Base-by-base conservation (phyloP, 2,329 filamentous ascomycete genomes). In the Huntiella abstrusa region DNA sequence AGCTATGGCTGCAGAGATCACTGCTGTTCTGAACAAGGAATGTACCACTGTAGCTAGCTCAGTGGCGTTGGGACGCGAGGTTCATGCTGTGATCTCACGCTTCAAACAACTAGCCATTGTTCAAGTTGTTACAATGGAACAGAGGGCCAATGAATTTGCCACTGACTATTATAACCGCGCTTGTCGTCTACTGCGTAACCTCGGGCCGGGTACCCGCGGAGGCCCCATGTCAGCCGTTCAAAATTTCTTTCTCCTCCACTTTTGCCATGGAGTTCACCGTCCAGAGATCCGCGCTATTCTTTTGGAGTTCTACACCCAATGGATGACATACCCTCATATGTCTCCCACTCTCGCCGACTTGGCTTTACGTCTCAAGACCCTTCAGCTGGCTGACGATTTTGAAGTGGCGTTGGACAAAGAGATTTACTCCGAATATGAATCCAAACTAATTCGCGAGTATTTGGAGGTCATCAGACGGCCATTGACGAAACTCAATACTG, bases 381-480 rank as follows among this genome's bases (percentile, higher is more conserved):
- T 77, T 12, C 69, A 77, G 53, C 64, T 79, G 22, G 71, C 68
- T 4, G 55, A 58, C 16, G 70, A 77, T 42, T 71, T 76, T 48
- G 68, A 75, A 52, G 64, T 60, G 49, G 72, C 70, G 2, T 53
- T 77, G 3, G 62, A 64, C 15, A 67, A 66, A 33, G 59, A 62
- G 8, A 46, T 67, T 1, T 78, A 74, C 19, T 54, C 15, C 1
- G 48, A 47, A 6, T 36, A 36, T 4, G 35, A 41, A n/a, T 33
- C 28, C 5, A 16, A 35, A 5, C 22, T 35, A 5, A 40, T 51
- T 11, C 2, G 10, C 12, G n/a, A 34, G 32, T 52, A 52, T 42
- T 35, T 50, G 2, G 19, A 37, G 6, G 45, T 51, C 33, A 38
- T 52, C 6, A 46, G 48, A 8, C 42, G 45, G 5, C 45, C 50